Conservation (phyloP, 1,284 basidiomycete genomes). For the Leccinum subrobustum region DNA sequence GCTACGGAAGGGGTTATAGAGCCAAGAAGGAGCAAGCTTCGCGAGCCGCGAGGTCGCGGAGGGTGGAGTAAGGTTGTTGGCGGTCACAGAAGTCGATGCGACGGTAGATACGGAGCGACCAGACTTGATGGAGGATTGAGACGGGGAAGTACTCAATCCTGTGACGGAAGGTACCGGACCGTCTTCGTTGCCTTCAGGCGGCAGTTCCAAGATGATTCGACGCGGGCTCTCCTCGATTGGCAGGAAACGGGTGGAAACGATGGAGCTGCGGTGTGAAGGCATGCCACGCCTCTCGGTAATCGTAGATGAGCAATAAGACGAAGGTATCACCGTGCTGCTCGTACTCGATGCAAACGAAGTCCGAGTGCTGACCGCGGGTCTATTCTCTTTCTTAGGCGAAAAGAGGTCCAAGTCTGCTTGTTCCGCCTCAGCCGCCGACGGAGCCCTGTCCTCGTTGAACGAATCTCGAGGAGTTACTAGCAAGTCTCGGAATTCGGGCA, state of each 20-base stretch:
- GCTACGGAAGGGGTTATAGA: constrained; percentile 71
- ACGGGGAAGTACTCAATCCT: constrained; percentile 57
- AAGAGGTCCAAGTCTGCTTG: constrained; percentile 72
- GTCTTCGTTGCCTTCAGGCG: constrained; percentile 41
- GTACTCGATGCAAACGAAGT: constrained; percentile 41
- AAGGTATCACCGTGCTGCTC: constrained; percentile 34
- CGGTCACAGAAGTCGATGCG: constrained; percentile 11
- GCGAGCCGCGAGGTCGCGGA: constrained; percentile 42
- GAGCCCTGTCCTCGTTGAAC: constrained; percentile 31
- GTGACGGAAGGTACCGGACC: constrained; percentile 37
- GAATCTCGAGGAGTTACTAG: constrained; percentile 31
- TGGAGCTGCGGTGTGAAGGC: constrained; percentile 45
- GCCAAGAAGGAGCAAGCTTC: constrained; percentile 69
- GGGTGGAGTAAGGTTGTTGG: constrained; percentile 19
- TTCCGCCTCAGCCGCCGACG: constrained; percentile 57
- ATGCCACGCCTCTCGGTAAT: constrained; percentile 37
- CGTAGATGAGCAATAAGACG: constrained; percentile 35
- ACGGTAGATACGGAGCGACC: constrained; percentile 39
- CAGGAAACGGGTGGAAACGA: constrained; percentile 45
- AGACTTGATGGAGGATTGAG: constrained; percentile 62
- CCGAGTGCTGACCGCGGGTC: constrained; percentile 33
- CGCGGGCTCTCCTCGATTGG: constrained; percentile 71
- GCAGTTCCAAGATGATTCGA: constrained; percentile 47
- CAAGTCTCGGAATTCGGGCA: constrained; percentile 46
- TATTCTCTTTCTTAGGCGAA: constrained; percentile 43